These are phyloP conservation scores for Vitis hybrid DNA, from an alignment of 177 flowering plant species.

Conservation along the genomic window DNA sequence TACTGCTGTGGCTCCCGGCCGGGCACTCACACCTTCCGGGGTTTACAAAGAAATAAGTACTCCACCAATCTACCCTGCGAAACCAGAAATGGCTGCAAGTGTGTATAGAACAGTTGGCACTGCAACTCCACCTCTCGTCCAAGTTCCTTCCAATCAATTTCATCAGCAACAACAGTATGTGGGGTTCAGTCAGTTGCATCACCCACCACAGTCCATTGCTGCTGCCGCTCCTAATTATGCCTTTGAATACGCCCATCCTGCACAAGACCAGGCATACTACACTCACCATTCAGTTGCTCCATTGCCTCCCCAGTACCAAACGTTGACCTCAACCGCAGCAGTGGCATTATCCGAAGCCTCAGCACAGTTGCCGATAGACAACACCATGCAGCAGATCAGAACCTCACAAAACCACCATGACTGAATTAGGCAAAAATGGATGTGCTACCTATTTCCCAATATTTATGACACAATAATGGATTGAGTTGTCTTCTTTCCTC, in stretches of 20 bases:
- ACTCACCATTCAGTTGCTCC: constrained; percentile 22
- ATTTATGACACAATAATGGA: no score
- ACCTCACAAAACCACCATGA: constrained; percentile 14
- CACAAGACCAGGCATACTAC: constrained; percentile 36
- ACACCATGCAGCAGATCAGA: constrained; percentile 17
- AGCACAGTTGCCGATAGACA: constrained; percentile 27
- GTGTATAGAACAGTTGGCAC: constrained; percentile 16
- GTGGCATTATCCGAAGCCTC: constrained; percentile 37
- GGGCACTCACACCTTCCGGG: constrained; percentile 18
- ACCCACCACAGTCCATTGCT: constrained; percentile 33
- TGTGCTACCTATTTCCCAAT: no score
- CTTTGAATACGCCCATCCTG: constrained; percentile 25
- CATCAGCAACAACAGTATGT: constrained; percentile 35
- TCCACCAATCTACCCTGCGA: constrained; percentile 23
- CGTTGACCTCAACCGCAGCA: constrained; percentile 41
- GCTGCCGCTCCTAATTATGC: constrained; percentile 22
- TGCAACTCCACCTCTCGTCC: constrained; percentile 14
- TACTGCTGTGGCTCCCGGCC: constrained; percentile 6
- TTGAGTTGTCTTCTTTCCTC: neutral
- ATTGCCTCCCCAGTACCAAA: constrained; percentile 45
- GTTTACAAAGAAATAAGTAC: constrained; percentile 12
- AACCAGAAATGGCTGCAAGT: constrained; percentile 20
- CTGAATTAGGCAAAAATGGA: no score
- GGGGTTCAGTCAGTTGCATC: constrained; percentile 30
- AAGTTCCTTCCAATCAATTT: constrained; percentile 24